Evolutionary conservation across 768 basidiomycete genomes (phyloP), one percentile per base, ranked within the genome.

Genomic region (Boletus fagicola): DNA sequence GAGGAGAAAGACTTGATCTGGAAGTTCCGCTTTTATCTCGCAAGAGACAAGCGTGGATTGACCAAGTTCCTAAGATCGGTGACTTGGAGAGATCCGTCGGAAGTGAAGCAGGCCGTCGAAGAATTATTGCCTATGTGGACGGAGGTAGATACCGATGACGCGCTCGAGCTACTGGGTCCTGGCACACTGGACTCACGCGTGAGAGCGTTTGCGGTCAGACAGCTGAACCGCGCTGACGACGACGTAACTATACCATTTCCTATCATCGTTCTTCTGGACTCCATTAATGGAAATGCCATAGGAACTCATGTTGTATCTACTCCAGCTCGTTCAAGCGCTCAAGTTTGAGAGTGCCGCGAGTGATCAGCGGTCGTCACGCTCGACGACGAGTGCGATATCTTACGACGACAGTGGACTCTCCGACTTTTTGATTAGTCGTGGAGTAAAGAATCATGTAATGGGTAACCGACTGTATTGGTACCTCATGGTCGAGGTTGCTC

Each of bases 21-120:
- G 97, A 95, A 96, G 71, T 99, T 96, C 80, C 84, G 97, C n/a
- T 99, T 98, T 75, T 98, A 97, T 63, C 85, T 99, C 12, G 85
- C 88, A 3, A 78, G 94, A 35, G 92, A 95, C 71, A 95, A 93
- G 74, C 86, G 91, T 11, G 94, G 95, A 2, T 80, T 98, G 40
- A 98, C 96, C 35, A 99, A 99, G 71, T 99, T 99, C 74, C 80
- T 99, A 52, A 98, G 93, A 72, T 94, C 93, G 31, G 97, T 99
- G 38, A 94, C 95, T 20, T 98, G 97, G 97, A 81, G 94, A 39
- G 97, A 99, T 70, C 85, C 90, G 0, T 89, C 90, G 11, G 97
- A 99, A 74, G 94, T 97, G 26, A 96, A 95, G 68, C 97, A 98
- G 69, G 97, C 97, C 0, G 95, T 98, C 16, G 97, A 98, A 69